phyloP scores from a whole-genome alignment of 441 rosid genomes.

The Jatropha multifida region DNA sequence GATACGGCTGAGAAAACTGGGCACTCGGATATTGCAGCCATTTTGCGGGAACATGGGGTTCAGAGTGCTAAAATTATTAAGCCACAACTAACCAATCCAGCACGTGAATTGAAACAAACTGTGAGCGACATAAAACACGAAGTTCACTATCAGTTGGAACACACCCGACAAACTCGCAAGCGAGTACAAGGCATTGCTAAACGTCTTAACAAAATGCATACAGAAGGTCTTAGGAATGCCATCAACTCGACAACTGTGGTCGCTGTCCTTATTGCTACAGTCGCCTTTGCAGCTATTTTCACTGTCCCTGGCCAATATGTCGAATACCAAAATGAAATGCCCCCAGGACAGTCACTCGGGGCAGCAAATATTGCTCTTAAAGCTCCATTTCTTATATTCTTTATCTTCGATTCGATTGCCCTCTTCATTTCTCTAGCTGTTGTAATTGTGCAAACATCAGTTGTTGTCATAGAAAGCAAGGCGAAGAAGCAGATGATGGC shows the following conservation, averaged over 20 bases:
- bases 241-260: slow-evolving; percentile 92
- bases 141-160: slow-evolving; percentile 88
- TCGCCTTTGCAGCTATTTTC: slow-evolving; percentile 93
- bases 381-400: slow-evolving; percentile 68
- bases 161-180: slow-evolving; percentile 73
- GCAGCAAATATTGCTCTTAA: slow-evolving; percentile 65
- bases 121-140: slow-evolving; percentile 95
- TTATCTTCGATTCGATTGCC: slow-evolving; percentile 76
- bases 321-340: slow-evolving; percentile 44
- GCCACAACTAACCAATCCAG: slow-evolving; percentile 48
- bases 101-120: slow-evolving; percentile 77
- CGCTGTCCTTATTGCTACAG: slow-evolving; percentile 86
- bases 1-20: slow-evolving; percentile 91
- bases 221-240: slow-evolving; percentile 91
- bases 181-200: slow-evolving; percentile 83
- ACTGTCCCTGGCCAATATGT: slow-evolving; percentile 84
- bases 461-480: slow-evolving; percentile 81
- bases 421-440: slow-evolving; percentile 92
- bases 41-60: slow-evolving; percentile 70
- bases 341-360: slow-evolving; percentile 57
- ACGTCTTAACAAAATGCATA: slow-evolving; percentile 78
- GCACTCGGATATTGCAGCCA: slow-evolving; percentile 46
- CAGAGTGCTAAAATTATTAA: slow-evolving; percentile 58
- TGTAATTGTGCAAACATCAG: slow-evolving; percentile 93
- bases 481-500: slow-evolving; percentile 97